These are phyloP conservation scores for Biancaea sappan DNA, from an alignment of 306 rosid species.

Conservation along the genomic window DNA sequence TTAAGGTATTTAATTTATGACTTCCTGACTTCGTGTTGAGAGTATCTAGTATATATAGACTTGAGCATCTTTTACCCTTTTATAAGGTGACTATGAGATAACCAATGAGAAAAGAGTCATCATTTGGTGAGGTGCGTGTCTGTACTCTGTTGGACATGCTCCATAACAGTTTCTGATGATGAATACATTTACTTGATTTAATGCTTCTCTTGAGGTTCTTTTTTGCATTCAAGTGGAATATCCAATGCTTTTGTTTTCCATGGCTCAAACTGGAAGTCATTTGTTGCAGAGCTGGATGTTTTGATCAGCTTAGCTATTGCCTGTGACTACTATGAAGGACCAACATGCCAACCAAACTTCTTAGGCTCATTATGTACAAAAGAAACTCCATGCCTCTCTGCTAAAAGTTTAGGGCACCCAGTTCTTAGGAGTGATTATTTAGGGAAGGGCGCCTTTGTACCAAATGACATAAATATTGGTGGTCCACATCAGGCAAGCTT, in stretches of 20 bases:
- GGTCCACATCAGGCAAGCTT: conserved; percentile 74
- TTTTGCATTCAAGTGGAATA: conserved; percentile 22
- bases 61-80: conserved; percentile 20
- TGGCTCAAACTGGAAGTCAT: conserved; percentile 42
- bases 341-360: conserved; percentile 72
- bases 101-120: not conserved
- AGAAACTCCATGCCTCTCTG: conserved; percentile 64
- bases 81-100: conserved; percentile 9
- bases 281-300: conserved; percentile 87
- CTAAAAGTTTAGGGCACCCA: conserved; percentile 88
- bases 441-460: conserved; percentile 82
- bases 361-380: conserved; percentile 46
- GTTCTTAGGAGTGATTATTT: conserved; percentile 83
- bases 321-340: conserved; percentile 82
- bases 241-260: conserved; percentile 4
- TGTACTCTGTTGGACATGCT: conserved; percentile 7
- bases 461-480: conserved; percentile 76
- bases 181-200: conserved; percentile 12
- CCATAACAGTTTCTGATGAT: conserved; percentile 10
- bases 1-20: not conserved
- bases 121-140: conserved; percentile 9
- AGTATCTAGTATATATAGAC: not conserved
- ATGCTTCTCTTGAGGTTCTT: not conserved
- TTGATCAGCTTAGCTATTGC: conserved; percentile 89
- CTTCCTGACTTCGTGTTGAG: conserved; percentile 10